phyloP scores from a whole-genome alignment of 306 rosid species.

The Acacia crassicarpa region DNA sequence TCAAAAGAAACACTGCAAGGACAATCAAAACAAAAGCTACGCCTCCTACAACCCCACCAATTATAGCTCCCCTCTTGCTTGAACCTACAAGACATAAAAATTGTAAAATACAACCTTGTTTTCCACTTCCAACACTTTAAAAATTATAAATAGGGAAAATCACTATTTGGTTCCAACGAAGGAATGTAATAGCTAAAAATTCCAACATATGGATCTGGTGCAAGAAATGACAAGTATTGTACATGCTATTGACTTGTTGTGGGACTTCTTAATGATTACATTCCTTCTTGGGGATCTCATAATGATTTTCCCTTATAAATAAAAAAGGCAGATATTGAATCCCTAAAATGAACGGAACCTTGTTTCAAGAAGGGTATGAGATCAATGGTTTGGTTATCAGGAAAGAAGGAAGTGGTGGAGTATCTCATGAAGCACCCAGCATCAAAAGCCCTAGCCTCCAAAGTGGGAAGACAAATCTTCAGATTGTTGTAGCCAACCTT shows the following conservation, averaged over 20 bases:
- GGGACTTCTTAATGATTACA: no score
- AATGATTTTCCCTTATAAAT: no score
- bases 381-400: not conserved
- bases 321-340: not conserved
- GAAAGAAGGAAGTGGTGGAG: not conserved
- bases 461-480: constrained; percentile 34
- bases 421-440: constrained; percentile 7
- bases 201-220: no score
- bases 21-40: not conserved
- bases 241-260: no score
- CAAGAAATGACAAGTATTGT: no score
- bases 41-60: not conserved
- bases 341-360: constrained; percentile 10
- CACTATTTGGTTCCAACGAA: no score
- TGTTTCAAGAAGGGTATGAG: constrained; percentile 27
- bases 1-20: not conserved
- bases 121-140: not conserved
- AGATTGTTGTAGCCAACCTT: constrained; percentile 30
- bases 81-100: not conserved
- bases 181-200: no score
- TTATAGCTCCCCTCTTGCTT: not conserved
- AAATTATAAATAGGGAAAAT: no score
- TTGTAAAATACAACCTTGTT: not conserved
- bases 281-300: no score
- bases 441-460: constrained; percentile 42